Evolutionary conservation across 129 eudicot species (phyloP).

Genomic region (Pseudognaphalium luteoalbum): DNA sequence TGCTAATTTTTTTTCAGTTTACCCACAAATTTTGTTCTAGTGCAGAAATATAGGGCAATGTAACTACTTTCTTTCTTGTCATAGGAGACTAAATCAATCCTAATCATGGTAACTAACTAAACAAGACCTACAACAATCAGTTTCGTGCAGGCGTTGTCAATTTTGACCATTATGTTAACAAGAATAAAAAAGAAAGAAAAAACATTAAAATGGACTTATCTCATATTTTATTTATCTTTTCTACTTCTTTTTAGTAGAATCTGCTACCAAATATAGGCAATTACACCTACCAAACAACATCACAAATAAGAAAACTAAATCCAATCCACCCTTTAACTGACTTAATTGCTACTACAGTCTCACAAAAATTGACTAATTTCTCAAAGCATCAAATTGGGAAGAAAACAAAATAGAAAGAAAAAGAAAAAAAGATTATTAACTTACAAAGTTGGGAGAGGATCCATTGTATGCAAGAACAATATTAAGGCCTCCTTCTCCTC

Average conservation of each 20-base stretch:
- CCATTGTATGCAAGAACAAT: slow-evolving; percentile 74
- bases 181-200: background rate
- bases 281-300: background rate
- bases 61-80: background rate
- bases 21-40: background rate
- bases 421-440: background rate
- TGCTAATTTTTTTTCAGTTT: background rate
- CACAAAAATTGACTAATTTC: background rate
- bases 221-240: background rate
- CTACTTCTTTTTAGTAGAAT: background rate
- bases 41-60: background rate
- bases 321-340: background rate
- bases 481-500: slow-evolving; percentile 84
- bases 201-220: background rate
- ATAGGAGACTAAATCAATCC: background rate
- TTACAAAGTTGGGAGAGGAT: slow-evolving; percentile 55
- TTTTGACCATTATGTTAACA: background rate
- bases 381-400: background rate
- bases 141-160: background rate
- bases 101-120: no score
- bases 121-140: no score
- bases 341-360: background rate
- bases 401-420: no score
- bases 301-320: background rate
- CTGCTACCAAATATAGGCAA: background rate